Conservation (phyloP, 176 grass and related monocot species). For the Lolium rigidum region DNA sequence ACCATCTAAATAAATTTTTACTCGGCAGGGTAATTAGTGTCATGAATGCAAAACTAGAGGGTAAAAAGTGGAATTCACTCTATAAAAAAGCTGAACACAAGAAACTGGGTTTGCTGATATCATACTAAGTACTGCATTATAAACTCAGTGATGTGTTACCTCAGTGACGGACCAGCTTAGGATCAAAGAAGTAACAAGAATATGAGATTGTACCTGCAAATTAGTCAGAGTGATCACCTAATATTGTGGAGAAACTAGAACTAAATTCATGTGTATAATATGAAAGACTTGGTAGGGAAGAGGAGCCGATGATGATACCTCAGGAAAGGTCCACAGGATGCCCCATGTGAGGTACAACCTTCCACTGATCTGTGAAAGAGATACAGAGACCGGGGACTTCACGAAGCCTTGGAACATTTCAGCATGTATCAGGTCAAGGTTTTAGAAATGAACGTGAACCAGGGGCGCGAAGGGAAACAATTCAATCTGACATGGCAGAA, state of each 20-base stretch:
- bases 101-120: neutral
- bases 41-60: too few relatives aligned
- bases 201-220: slow-evolving; percentile 61
- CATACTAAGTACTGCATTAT: too few relatives aligned
- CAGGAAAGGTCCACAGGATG: slow-evolving; percentile 47
- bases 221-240: neutral
- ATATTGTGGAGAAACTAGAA: slow-evolving; percentile 17
- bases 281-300: neutral
- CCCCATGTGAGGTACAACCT: slow-evolving; percentile 58
- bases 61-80: too few relatives aligned
- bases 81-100: neutral
- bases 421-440: neutral
- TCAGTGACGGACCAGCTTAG: slow-evolving; percentile 94
- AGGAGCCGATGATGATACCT: slow-evolving; percentile 27
- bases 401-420: slow-evolving; percentile 36
- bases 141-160: slow-evolving; percentile 33
- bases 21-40: too few relatives aligned
- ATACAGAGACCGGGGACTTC: slow-evolving; percentile 48
- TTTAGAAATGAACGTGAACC: too few relatives aligned
- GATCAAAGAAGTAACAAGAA: slow-evolving; percentile 77
- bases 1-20: too few relatives aligned
- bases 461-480: too few relatives aligned
- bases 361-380: slow-evolving; percentile 52
- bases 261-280: neutral
- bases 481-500: too few relatives aligned